These are phyloP conservation scores for Cyberlindnera mississippiensis DNA, from an alignment of 805 yeast species.

Conservation along the genomic window DNA sequence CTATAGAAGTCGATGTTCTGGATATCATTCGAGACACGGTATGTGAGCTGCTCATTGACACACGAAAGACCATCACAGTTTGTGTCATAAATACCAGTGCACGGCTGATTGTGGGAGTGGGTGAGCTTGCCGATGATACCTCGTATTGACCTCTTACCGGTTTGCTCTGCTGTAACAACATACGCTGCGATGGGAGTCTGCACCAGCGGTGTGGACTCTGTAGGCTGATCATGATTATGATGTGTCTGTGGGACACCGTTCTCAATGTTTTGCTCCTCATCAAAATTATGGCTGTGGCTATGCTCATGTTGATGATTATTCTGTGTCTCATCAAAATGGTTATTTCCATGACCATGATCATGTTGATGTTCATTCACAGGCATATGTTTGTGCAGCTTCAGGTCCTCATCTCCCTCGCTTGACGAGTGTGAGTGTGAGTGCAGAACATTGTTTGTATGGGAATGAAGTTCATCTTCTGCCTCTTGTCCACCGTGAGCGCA, in stretches of 20 bases:
- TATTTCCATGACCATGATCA: neutral
- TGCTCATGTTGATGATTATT: too few species aligned
- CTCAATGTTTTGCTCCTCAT: too few species aligned
- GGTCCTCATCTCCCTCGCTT: conserved; percentile 4
- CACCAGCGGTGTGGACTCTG: conserved; percentile 3
- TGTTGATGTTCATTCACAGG: neutral
- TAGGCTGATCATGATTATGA: too few species aligned
- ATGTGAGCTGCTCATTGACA: conserved; percentile 15
- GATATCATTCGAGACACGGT: conserved; percentile 25
- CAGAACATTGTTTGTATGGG: conserved; percentile 13
- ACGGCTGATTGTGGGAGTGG: conserved; percentile 6
- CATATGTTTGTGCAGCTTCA: conserved; percentile 2
- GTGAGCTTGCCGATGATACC: conserved; percentile 13
- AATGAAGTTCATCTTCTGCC: conserved; percentile 19
- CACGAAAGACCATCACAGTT: conserved; percentile 23
- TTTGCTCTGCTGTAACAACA: neutral
- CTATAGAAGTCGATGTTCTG: conserved; percentile 26
- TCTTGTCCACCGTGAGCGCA: conserved; percentile 62
- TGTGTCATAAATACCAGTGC: conserved; percentile 22
- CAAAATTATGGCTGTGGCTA: conserved; percentile 4
- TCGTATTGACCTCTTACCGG: conserved; percentile 11
- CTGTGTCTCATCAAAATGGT: too few species aligned
- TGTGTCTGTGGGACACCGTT: too few species aligned
- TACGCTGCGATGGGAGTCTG: neutral
- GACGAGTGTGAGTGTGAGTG: conserved; percentile 16